phyloP scores from a whole-genome alignment of 805 yeast species.

The Candida loeiensis region DNA sequence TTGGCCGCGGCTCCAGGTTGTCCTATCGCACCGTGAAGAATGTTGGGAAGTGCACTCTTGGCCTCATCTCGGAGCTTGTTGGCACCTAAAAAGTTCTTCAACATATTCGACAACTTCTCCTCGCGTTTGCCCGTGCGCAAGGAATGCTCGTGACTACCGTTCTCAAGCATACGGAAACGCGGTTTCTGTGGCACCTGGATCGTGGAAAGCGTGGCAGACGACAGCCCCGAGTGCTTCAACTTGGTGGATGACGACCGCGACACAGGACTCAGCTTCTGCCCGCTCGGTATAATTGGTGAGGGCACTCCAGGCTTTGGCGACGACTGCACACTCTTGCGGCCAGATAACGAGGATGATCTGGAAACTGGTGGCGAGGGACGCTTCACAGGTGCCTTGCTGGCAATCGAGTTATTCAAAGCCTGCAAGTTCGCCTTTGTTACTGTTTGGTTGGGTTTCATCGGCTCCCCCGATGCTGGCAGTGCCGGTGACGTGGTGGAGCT shows the following conservation, averaged over 20 bases:
- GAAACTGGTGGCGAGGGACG: conserved; percentile 11
- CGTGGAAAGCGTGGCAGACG: conserved; percentile 11
- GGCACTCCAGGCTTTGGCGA: not conserved
- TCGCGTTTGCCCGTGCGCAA: conserved; percentile 73
- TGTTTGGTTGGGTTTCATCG: not conserved
- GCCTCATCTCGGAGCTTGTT: conserved; percentile 69
- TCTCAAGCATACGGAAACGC: conserved; percentile 55
- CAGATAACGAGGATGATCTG: conserved; percentile 8
- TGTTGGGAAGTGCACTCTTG: conserved; percentile 68
- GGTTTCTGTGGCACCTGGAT: conserved; percentile 23
- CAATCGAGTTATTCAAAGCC: conserved; percentile 11
- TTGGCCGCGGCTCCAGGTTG: conserved; percentile 7
- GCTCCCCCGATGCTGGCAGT: not conserved
- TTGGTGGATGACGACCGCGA: conserved; percentile 22
- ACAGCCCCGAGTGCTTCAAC: conserved; percentile 10
- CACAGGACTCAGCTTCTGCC: conserved; percentile 11
- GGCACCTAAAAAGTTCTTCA: conserved; percentile 72
- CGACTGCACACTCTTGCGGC: conserved; percentile 6
- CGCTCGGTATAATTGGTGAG: not conserved
- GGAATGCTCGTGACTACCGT: conserved; percentile 79
- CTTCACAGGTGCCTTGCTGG: not conserved
- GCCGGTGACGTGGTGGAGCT: too few species aligned
- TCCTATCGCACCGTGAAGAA: conserved; percentile 31
- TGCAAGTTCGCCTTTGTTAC: conserved; percentile 11
- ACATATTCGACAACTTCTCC: conserved; percentile 70